Conservation (phyloP, 1,284 basidiomycete genomes). For the Gomphus sp. region DNA sequence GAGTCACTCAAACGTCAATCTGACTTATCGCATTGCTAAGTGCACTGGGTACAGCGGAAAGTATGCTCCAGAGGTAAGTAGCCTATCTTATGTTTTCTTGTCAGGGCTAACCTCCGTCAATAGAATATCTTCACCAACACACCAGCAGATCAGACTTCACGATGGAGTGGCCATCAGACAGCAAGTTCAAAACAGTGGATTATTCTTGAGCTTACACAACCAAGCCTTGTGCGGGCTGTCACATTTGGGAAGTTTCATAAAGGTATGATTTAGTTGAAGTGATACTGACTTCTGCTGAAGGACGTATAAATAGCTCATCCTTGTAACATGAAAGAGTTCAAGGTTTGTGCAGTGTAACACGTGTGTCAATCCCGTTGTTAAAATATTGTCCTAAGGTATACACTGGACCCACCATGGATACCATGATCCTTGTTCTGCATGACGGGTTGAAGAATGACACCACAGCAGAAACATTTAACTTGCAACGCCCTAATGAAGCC, state of each 20-base stretch:
- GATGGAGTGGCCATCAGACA: constrained; percentile 61
- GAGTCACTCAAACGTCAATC: neutral
- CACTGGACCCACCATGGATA: constrained; percentile 51
- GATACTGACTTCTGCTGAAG: neutral
- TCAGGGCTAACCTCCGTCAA: constrained; percentile 19
- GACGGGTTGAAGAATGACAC: constrained; percentile 55
- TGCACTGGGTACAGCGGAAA: constrained; percentile 61
- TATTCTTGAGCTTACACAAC: constrained; percentile 47
- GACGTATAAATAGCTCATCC: constrained; percentile 46
- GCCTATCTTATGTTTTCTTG: neutral
- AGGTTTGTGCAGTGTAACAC: constrained; percentile 16
- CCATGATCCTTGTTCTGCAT: constrained; percentile 56
- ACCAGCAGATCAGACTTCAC: constrained; percentile 52
- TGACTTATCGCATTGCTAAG: constrained; percentile 43
- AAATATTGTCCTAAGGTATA: constrained; percentile 26
- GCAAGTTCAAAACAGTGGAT: constrained; percentile 59
- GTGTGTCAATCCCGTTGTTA: neutral
- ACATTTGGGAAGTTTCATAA: constrained; percentile 71
- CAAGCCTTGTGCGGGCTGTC: constrained; percentile 56
- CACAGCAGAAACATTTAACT: constrained; percentile 50
- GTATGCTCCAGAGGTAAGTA: constrained; percentile 30
- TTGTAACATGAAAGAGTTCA: constrained; percentile 77
- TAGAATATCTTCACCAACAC: constrained; percentile 60
- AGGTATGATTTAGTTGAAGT: constrained; percentile 28
- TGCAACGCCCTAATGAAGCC: constrained; percentile 43